Percentiles rank a stretch among this genome's conserved stretches.
Evolutionary conservation across 176 grass and related monocot genomes (phyloP).

Genomic region (Tuctoria greenei): DNA sequence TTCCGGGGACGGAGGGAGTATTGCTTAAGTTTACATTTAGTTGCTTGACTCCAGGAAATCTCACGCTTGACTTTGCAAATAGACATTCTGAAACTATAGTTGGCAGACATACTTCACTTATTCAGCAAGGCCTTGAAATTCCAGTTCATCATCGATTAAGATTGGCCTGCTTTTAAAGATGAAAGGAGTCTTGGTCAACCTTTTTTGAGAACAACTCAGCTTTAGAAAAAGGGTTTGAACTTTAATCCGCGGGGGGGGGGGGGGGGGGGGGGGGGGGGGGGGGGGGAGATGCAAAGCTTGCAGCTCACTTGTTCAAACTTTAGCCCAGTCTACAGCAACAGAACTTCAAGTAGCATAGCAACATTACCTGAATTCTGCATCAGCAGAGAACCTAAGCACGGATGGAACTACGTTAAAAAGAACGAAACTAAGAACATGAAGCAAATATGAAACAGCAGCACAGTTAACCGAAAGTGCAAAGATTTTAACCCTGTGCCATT

Average conservation of each 20-base stretch:
- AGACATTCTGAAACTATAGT: background rate
- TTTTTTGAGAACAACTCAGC: background rate
- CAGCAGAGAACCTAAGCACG: background rate
- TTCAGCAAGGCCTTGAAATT: background rate
- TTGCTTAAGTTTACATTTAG: background rate
- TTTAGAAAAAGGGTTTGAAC: conserved; percentile 1
- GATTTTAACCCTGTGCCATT: conserved; percentile 14
- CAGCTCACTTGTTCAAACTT: background rate
- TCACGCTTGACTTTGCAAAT: background rate
- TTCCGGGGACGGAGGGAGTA: too few relatives aligned
- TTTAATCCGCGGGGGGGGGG: background rate
- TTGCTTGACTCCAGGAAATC: background rate
- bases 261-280: conserved; percentile 1
- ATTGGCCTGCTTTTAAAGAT: background rate
- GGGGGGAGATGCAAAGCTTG: background rate
- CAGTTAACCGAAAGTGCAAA: background rate
- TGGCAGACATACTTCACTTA: background rate
- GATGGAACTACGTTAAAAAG: background rate
- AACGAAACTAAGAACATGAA: background rate
- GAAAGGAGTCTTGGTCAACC: background rate
- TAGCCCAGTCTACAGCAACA: background rate
- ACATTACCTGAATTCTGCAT: background rate
- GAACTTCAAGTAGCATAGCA: background rate
- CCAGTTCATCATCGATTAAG: conserved; percentile 9
- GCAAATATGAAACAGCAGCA: background rate